phyloP scores from a whole-genome alignment of 371 early-diverging fungal genomes.

The Saksenaea vasiformis region DNA sequence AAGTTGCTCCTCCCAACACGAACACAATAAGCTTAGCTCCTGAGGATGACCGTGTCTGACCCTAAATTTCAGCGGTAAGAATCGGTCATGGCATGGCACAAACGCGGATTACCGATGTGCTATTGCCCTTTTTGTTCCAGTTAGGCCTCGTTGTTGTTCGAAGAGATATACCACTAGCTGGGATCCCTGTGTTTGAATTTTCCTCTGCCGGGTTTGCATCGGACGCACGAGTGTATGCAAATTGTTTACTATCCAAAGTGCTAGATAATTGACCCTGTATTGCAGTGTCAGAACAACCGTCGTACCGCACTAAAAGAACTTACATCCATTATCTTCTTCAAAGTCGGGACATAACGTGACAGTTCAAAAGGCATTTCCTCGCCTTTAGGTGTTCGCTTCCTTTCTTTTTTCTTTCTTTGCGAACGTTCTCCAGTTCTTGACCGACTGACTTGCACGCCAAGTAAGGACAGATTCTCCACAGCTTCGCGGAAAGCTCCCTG shows the following conservation, averaged over 20 bases:
- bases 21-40: conserved; percentile 68
- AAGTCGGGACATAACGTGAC: conserved; percentile 66
- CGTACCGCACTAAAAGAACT: neutral
- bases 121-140: conserved; percentile 37
- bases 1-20: conserved; percentile 90
- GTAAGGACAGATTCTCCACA: conserved; percentile 69
- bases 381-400: conserved; percentile 24
- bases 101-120: conserved; percentile 16
- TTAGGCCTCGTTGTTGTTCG: conserved; percentile 47
- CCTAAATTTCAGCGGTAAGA: conserved; percentile 9
- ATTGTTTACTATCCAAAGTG: conserved; percentile 52
- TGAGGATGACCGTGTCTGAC: conserved; percentile 17
- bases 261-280: conserved; percentile 56
- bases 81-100: neutral
- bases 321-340: conserved; percentile 59
- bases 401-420: conserved; percentile 25
- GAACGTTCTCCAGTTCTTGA: conserved; percentile 36
- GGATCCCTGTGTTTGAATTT: conserved; percentile 28
- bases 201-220: conserved; percentile 50
- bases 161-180: conserved; percentile 49
- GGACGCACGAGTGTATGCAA: conserved; percentile 57
- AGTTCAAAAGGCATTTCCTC: conserved; percentile 68
- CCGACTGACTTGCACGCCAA: conserved; percentile 63
- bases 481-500: conserved; percentile 68
- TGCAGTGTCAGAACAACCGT: neutral